These are phyloP conservation scores for Dendrothele bispora DNA, from an alignment of 768 basidiomycete species.

Conservation along the genomic window DNA sequence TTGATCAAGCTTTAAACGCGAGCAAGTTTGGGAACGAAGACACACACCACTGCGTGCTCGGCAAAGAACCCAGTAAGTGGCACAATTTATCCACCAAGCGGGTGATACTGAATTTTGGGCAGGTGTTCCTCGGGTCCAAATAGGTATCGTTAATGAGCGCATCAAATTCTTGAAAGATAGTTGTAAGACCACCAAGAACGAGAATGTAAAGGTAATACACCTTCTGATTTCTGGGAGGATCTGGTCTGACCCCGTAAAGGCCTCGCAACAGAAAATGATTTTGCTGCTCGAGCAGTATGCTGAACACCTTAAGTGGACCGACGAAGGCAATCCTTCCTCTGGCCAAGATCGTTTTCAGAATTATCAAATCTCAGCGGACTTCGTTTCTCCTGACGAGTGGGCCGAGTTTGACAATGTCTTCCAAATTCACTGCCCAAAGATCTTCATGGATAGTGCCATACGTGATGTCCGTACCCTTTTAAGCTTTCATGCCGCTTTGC, in stretches of 20 bases:
- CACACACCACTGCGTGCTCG: conserved; percentile 80
- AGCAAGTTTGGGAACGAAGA: conserved; percentile 87
- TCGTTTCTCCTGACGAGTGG: conserved; percentile 70
- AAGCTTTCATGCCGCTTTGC: conserved; percentile 8
- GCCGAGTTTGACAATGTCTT: conserved; percentile 88
- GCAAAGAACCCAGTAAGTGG: conserved; percentile 64
- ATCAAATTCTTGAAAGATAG: too few species aligned
- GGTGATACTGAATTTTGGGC: conserved; percentile 1
- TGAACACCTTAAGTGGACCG: conserved; percentile 47
- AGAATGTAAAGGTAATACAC: conserved; percentile 5
- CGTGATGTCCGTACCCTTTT: conserved; percentile 58
- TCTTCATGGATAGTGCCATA: conserved; percentile 73
- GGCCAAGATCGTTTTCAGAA: conserved; percentile 42
- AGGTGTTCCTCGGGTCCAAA: conserved; percentile 70
- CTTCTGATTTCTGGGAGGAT: background rate
- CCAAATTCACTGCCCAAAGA: conserved; percentile 83
- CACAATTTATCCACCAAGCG: background rate
- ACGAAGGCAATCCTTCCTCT: too few species aligned
- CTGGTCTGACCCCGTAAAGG: too few species aligned
- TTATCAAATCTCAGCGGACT: conserved; percentile 69
- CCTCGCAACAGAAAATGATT: conserved; percentile 45
- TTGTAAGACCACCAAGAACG: conserved; percentile 9
- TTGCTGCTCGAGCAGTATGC: conserved; percentile 62
- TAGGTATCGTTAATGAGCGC: conserved; percentile 55
- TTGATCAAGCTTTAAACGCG: conserved; percentile 38